Evolutionary conservation across 768 basidiomycete species (phyloP).

Genomic region (Phaeotremella skinneri): DNA sequence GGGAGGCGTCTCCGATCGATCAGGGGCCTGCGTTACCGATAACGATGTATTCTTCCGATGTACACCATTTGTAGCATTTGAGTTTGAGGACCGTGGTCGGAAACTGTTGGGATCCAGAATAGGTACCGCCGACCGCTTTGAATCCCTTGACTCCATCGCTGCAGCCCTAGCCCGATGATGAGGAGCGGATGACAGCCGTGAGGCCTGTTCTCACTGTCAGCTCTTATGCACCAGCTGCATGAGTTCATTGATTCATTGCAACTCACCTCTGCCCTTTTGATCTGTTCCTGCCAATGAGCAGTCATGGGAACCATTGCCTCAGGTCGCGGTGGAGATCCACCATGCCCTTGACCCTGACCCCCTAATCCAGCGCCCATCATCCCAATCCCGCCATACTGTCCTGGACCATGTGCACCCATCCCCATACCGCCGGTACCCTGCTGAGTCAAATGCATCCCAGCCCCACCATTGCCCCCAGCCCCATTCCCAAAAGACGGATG

Average conservation of each 20-base stretch:
- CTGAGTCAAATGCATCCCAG: conserved; percentile 17
- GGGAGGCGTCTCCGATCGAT: conserved; percentile 44
- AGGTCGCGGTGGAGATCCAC: conserved; percentile 38
- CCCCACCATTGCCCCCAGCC: conserved; percentile 4
- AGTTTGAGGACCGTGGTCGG: conserved; percentile 49
- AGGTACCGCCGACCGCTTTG: conserved; percentile 80
- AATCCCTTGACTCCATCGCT: conserved; percentile 84
- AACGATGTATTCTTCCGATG: conserved; percentile 42
- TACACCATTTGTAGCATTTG: conserved; percentile 30
- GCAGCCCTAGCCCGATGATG: conserved; percentile 95
- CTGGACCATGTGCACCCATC: conserved; percentile 16
- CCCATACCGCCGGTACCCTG: conserved; percentile 19
- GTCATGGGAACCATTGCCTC: conserved; percentile 55
- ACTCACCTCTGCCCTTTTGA: conserved; percentile 87
- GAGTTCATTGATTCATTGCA: conserved; percentile 7
- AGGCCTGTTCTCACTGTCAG: conserved; percentile 58
- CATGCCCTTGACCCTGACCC: conserved; percentile 14
- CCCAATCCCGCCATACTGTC: conserved; percentile 28
- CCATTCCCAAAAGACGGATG: conserved; percentile 28
- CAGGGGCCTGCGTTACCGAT: conserved; percentile 42
- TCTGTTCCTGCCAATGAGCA: conserved; percentile 88
- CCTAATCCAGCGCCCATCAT: conserved; percentile 17
- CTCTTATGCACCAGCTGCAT: conserved; percentile 21
- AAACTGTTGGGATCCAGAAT: conserved; percentile 80
- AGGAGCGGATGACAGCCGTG: conserved; percentile 78